Conservation (phyloP, 345 rosid genomes). For the Bruguiera parviflora region DNA sequence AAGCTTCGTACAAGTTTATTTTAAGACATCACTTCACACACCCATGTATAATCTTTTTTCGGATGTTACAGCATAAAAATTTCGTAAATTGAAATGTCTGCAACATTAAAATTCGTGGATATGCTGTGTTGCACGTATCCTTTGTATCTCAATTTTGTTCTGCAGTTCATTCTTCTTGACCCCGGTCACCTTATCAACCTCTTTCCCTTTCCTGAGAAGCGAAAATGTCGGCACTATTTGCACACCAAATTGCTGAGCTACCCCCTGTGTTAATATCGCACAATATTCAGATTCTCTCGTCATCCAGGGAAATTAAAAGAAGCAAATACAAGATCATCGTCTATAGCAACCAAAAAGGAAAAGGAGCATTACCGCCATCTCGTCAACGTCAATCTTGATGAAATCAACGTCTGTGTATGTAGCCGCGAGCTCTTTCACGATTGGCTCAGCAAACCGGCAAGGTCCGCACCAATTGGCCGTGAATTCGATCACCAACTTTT, state of each 20-base stretch:
- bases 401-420: constrained; percentile 53
- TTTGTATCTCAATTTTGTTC: constrained; percentile 54
- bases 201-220: constrained; percentile 61
- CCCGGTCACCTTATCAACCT: constrained; percentile 54
- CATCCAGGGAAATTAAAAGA: neutral
- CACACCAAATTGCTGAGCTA: constrained; percentile 38
- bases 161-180: constrained; percentile 49
- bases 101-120: constrained; percentile 17
- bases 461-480: constrained; percentile 84
- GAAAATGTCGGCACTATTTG: constrained; percentile 52
- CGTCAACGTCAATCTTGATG: constrained; percentile 72
- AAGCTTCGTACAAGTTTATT: no score
- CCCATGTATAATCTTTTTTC: constrained; percentile 23
- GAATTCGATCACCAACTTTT: constrained; percentile 65
- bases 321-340: neutral
- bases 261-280: constrained; percentile 36
- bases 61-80: neutral
- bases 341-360: neutral
- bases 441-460: constrained; percentile 55
- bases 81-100: no score
- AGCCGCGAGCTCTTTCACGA: constrained; percentile 49
- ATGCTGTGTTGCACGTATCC: constrained; percentile 37
- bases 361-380: constrained; percentile 34
- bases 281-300: neutral
- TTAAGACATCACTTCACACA: constrained; percentile 36